phyloP scores from a whole-genome alignment of 176 grass and related monocot species.

The Lolium multiflorum region DNA sequence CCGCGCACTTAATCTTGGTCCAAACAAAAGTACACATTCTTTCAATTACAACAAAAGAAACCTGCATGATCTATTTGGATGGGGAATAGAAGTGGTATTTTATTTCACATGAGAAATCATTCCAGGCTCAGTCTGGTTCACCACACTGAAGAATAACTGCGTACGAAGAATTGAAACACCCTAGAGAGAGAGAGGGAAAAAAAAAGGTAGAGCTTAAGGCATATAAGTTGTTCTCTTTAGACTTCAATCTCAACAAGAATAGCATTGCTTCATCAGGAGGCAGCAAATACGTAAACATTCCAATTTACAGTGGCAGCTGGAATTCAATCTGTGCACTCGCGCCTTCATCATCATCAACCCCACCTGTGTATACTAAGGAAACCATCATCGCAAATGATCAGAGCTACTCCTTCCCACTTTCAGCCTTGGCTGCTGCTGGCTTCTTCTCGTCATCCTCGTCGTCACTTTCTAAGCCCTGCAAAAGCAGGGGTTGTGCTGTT shows the following conservation, averaged over 20 bases:
- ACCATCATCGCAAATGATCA: neutral
- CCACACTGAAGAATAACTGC: neutral
- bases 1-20: no score
- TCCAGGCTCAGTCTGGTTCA: neutral
- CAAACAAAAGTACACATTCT: no score
- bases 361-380: neutral
- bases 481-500: slow-evolving; percentile 20
- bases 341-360: slow-evolving; percentile 21
- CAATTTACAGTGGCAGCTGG: slow-evolving; percentile 52
- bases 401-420: slow-evolving; percentile 39
- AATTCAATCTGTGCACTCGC: neutral
- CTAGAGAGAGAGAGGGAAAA: neutral
- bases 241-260: slow-evolving; percentile 4
- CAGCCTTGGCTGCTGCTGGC: slow-evolving; percentile 41
- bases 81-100: neutral
- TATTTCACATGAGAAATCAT: slow-evolving; percentile 31
- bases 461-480: slow-evolving; percentile 81
- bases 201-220: neutral
- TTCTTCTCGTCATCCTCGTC: slow-evolving; percentile 55
- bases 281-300: slow-evolving; percentile 36
- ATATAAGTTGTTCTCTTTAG: no score
- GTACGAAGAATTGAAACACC: neutral
- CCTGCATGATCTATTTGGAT: no score
- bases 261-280: slow-evolving; percentile 28
- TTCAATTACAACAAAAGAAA: no score